These are phyloP conservation scores for Sclerotinia borealis DNA, from an alignment of 2,329 filamentous ascomycete genomes.

Conservation along the genomic window DNA sequence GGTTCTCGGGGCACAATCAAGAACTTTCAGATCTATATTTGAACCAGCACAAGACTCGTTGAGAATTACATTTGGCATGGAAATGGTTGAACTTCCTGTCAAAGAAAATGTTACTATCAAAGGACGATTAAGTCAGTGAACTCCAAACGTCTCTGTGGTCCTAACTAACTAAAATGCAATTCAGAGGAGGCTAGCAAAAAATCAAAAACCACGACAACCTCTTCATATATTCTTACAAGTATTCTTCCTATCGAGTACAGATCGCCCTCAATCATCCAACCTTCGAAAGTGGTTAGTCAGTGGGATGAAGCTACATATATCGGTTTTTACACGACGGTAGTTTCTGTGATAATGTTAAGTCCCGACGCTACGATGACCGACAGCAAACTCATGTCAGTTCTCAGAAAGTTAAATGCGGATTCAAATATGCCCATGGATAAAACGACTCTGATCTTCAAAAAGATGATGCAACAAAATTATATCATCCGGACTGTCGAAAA, in stretches of 20 bases:
- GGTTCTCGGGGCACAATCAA: slow-evolving; percentile 43
- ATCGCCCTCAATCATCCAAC: slow-evolving; percentile 58
- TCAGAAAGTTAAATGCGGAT: slow-evolving; percentile 69
- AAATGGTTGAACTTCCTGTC: slow-evolving; percentile 75
- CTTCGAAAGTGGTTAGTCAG: slow-evolving; percentile 58
- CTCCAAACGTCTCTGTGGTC: not conserved
- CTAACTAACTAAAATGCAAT: not conserved
- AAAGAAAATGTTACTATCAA: slow-evolving; percentile 76
- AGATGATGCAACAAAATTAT: slow-evolving; percentile 78
- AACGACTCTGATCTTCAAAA: slow-evolving; percentile 68
- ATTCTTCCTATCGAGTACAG: slow-evolving; percentile 65
- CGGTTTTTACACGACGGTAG: slow-evolving; percentile 72
- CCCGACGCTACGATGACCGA: slow-evolving; percentile 66
- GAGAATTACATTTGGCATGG: slow-evolving; percentile 77
- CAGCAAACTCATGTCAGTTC: slow-evolving; percentile 68
- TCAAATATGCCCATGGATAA: slow-evolving; percentile 65
- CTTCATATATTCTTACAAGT: slow-evolving; percentile 73
- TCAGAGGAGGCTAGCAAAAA: slow-evolving; percentile 33
- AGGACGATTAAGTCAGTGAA: slow-evolving; percentile 61
- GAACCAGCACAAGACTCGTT: slow-evolving; percentile 68
- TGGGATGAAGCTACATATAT: slow-evolving; percentile 73
- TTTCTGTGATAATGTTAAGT: slow-evolving; percentile 69
- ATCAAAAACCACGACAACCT: slow-evolving; percentile 46
- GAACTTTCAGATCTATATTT: slow-evolving; percentile 73
- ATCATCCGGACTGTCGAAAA: slow-evolving; percentile 67